Base-by-base conservation (phyloP, 495 filamentous ascomycete genomes). In the Pyrenula aspistea region DNA sequence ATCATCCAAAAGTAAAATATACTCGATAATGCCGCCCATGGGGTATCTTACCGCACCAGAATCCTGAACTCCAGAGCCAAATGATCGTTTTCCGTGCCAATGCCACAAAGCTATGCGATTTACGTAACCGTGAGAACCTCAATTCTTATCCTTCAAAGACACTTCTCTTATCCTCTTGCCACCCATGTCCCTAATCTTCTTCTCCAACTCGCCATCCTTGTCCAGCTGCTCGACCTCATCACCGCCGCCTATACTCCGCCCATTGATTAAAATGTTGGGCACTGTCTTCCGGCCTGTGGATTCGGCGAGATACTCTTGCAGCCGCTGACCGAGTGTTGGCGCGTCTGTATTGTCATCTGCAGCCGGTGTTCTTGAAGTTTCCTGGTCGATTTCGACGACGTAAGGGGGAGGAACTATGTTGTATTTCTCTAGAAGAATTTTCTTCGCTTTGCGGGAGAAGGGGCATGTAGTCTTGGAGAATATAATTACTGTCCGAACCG, bases 391-490 rank as follows among this genome's bases (percentile, higher is more conserved):
- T 73, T 98, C 93, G 20, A 98, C 90, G 22, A 98, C 87, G 64
- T 83, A 86, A 0, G 93, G 93, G 49, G 79, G 65, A 0, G 93
- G 93, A 1, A 82, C 76, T 65, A 97, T 95, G 25, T 74, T 73
- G 72, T 96, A 96, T 60, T 83, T 80, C 2, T 88, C 80, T 23
- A 95, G 76, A 24, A 97, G 80, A 57, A 97, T 82, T 10, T 70
- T 68, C 69, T 98, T 98, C 12, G 92, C 93, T 60, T 78, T 81
- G 58, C 77, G 80, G 50, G 91, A 96, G 73, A 81, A 83, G 0
- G 86, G 89, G 70, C 93, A 98, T 70, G 89, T 95, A 1, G 86
- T 82, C 69, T 97, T 97, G 55, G 89, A 95, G 74, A 97, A 96
- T 54, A 98, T 88, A 63, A 96, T 88, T 53, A 96, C 31, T 42